Evolutionary conservation across 2,329 filamentous ascomycete genomes (phyloP).

Genomic region (Fusarium vanettenii): DNA sequence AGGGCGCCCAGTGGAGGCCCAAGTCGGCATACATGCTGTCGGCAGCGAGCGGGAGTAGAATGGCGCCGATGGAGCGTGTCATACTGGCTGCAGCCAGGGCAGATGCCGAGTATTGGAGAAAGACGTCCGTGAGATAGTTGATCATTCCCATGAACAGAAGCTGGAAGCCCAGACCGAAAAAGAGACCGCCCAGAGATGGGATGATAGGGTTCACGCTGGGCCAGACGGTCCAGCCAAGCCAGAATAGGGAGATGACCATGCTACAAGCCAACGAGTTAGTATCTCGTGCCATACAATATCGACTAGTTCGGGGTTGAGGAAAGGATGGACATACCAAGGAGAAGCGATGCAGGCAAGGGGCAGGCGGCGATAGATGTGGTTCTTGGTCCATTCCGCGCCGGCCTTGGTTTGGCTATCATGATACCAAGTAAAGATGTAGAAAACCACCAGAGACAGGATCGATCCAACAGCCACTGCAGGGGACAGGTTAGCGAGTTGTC

Average conservation of each 20-base stretch:
- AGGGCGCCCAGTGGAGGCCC: slow-evolving; percentile 51
- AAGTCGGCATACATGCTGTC: slow-evolving; percentile 47
- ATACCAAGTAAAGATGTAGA: slow-evolving; percentile 43
- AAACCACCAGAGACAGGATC: slow-evolving; percentile 36
- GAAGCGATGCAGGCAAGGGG: slow-evolving; percentile 67
- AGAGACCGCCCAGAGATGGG: slow-evolving; percentile 55
- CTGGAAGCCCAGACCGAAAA: slow-evolving; percentile 54
- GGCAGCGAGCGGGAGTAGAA: slow-evolving; percentile 48
- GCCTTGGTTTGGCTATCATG: slow-evolving; percentile 41
- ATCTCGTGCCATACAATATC: neutral
- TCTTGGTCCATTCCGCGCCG: slow-evolving; percentile 47
- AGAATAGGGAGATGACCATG: slow-evolving; percentile 68
- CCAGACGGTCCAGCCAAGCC: slow-evolving; percentile 70
- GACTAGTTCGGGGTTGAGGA: slow-evolving; percentile 17
- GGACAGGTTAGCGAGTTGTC: neutral
- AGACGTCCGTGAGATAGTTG: slow-evolving; percentile 51
- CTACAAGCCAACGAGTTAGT: slow-evolving; percentile 44
- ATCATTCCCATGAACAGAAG: slow-evolving; percentile 51
- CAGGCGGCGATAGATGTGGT: slow-evolving; percentile 49
- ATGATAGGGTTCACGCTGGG: slow-evolving; percentile 45
- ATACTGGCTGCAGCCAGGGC: slow-evolving; percentile 49
- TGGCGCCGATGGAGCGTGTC: slow-evolving; percentile 48
- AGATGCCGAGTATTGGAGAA: slow-evolving; percentile 48
- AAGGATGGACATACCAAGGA: slow-evolving; percentile 63
- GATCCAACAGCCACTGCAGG: slow-evolving; percentile 41